Percentiles rank a stretch among this genome's conserved stretches.
phyloP scores from a whole-genome alignment of 2,329 filamentous ascomycete species.

The Thielaviopsis ethacetica region DNA sequence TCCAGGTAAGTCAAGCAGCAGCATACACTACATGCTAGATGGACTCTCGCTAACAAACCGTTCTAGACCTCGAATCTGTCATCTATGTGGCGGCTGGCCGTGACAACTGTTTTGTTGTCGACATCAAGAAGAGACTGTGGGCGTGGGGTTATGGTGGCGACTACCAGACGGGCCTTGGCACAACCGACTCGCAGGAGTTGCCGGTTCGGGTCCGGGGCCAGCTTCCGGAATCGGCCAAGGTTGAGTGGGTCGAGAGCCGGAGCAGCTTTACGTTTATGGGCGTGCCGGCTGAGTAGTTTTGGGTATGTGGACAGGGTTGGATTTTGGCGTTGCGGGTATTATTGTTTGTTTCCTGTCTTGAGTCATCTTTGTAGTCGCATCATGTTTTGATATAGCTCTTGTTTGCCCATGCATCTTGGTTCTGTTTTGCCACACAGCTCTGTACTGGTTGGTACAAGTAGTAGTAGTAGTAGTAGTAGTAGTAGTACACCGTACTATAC shows the following conservation, averaged over 20 bases:
- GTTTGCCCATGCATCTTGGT: too few species aligned
- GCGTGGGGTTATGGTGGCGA: constrained; percentile 10
- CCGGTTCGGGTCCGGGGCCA: constrained; percentile 2
- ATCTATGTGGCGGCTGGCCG: constrained; percentile 3
- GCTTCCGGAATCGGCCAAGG: neutral
- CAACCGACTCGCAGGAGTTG: neutral
- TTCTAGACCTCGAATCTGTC: neutral
- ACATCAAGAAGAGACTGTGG: constrained; percentile 3
- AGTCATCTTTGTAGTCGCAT: too few species aligned
- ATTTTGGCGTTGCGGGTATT: too few species aligned
- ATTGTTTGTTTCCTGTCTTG: too few species aligned
- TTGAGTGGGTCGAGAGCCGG: constrained; percentile 8
- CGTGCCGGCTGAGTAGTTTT: neutral
- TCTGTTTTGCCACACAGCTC: too few species aligned
- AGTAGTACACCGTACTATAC: too few species aligned
- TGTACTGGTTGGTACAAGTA: too few species aligned
- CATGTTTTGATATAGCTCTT: too few species aligned
- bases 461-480: too few species aligned
- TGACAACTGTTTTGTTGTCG: constrained; percentile 9
- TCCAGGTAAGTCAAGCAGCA: neutral
- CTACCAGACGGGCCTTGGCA: constrained; percentile 8
- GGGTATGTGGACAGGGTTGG: too few species aligned
- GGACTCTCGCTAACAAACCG: neutral
- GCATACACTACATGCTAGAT: too few species aligned
- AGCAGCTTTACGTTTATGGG: constrained; percentile 10